phyloP scores from a whole-genome alignment of 768 basidiomycete species.

The Lactarius quietus region DNA sequence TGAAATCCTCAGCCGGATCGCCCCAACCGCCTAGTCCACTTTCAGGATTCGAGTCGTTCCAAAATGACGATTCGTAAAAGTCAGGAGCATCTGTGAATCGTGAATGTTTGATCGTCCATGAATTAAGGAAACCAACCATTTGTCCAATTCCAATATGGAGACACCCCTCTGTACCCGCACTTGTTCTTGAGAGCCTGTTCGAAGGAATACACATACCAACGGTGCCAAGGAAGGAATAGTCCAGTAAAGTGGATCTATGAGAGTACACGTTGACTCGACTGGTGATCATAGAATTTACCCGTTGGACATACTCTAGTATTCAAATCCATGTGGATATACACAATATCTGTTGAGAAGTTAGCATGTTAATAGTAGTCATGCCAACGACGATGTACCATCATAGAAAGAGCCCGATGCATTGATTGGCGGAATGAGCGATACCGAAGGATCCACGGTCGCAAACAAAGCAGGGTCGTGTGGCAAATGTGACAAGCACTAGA shows the following conservation, averaged over 20 bases:
- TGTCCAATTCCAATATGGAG: conserved; percentile 34
- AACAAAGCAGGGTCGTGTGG: conserved; percentile 24
- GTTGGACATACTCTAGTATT: conserved; percentile 15
- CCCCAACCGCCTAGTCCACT: conserved; percentile 33
- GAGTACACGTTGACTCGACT: neutral
- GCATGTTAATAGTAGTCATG: neutral
- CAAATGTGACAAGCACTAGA: conserved; percentile 23
- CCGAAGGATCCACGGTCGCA: conserved; percentile 12
- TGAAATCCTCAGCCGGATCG: conserved; percentile 25
- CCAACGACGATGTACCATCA: conserved; percentile 13
- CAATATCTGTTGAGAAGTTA: conserved; percentile 22
- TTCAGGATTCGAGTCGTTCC: conserved; percentile 26
- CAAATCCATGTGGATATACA: conserved; percentile 32
- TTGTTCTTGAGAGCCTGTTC: conserved; percentile 26
- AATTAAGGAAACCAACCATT: conserved; percentile 22
- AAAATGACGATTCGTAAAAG: conserved; percentile 27
- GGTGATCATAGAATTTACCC: neutral
- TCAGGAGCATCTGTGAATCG: conserved; percentile 27
- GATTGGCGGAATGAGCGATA: conserved; percentile 23
- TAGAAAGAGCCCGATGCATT: conserved; percentile 24
- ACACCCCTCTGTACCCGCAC: conserved; percentile 29
- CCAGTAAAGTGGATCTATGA: conserved; percentile 30
- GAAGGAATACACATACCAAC: conserved; percentile 28
- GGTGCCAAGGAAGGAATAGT: conserved; percentile 32
- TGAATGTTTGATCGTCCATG: neutral